Conservation (phyloP, 441 rosid species). For the Erodium trifolium region DNA sequence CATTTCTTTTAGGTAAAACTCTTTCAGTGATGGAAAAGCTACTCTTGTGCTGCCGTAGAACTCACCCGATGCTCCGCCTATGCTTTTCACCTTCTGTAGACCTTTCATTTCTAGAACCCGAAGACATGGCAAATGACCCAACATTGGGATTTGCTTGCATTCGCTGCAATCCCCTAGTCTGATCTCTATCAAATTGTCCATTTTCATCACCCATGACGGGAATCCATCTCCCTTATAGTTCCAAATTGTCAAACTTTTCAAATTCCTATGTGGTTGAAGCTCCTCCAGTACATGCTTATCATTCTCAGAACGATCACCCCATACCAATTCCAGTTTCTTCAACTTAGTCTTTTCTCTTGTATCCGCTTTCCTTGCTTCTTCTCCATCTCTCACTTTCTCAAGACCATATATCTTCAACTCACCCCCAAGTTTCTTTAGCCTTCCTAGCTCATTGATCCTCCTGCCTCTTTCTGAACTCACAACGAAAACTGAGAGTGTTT, state of each 20-base stretch:
- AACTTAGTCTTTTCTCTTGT: neutral
- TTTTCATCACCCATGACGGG: slow-evolving; percentile 1
- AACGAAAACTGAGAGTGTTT: neutral
- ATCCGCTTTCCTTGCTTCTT: neutral
- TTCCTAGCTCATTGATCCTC: neutral
- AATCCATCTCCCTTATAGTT: neutral
- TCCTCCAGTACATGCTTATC: slow-evolving; percentile 9
- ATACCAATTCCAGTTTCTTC: neutral
- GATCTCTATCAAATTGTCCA: neutral
- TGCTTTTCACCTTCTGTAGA: neutral
- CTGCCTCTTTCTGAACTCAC: neutral
- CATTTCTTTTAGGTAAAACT: neutral
- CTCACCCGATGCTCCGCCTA: neutral
- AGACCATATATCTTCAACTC: neutral
- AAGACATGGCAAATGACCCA: neutral
- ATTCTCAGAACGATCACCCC: neutral
- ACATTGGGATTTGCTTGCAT: neutral
- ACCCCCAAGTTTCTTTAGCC: neutral
- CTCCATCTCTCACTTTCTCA: neutral
- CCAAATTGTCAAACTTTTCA: neutral
- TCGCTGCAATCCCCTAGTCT: neutral
- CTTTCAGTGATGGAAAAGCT: slow-evolving; percentile 10
- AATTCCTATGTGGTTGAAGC: slow-evolving; percentile 9
- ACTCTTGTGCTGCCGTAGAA: neutral
- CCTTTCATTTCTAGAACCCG: neutral